Base-by-base conservation (phyloP, 2,329 filamentous ascomycete genomes). In the Penicillium sclerotigenum region DNA sequence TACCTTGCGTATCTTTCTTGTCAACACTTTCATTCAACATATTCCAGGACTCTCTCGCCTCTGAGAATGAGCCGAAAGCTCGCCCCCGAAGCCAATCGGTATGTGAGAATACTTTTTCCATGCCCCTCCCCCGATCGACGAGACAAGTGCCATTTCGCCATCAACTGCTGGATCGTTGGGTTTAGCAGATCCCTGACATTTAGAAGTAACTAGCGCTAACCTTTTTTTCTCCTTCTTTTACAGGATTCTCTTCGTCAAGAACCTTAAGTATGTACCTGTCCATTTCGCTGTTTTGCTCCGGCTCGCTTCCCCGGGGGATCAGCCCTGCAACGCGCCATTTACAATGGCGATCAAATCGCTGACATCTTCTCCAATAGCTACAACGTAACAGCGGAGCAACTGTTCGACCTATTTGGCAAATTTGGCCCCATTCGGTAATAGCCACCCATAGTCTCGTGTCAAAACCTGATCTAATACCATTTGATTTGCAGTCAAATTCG, bases 161-260 rank as follows among this genome's bases (percentile, higher is more conserved):
- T 54, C 52, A 24, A 50, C 18, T 36, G 52, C 29, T 14, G 36
- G 45, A 22, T 40, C 18, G 22, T 36, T 34, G 29, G 29, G 37
- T 50, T 10, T 29, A 42, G 45, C 3, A 42, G 37, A 52, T 50
- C 29, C 29, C 8, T 24, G 28, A 11, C 61, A 31, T 9, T 18
- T 24, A n/a, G 10, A 11, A 40, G n/a, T 41, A 47, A 40, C 31
- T 28, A 29, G 43, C 38, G 40, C 58, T 62, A 59, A 61, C 36
- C 29, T 16, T 6, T 20, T 36, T 37, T 20, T 47, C 9, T 47
- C 9, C 13, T 31, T 43, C 29, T 18, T 11, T 28, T 64, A 62
- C 68, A 96, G 93, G 87, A 93, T 94, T 88, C 90, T 99, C 82
- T 97, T 97, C 86, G 93, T 97, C 73, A 97, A 97, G 90, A 97